Conservation (phyloP, 139 green algal genomes). For the Marvania coccoides region DNA sequence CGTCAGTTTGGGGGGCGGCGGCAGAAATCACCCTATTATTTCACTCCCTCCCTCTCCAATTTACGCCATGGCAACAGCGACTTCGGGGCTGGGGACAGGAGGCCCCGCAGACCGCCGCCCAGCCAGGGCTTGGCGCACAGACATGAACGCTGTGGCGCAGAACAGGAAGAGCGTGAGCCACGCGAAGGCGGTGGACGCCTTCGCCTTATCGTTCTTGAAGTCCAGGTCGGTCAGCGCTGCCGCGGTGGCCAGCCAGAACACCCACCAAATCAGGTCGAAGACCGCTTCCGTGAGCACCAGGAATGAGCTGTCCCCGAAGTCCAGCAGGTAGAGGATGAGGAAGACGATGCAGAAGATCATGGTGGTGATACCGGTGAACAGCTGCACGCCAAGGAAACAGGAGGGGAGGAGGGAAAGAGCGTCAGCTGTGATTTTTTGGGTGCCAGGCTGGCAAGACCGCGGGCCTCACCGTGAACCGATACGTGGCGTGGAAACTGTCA, state of each 20-base stretch:
- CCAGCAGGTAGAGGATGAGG: not conserved
- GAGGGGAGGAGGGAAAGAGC: not conserved
- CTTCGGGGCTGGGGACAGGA: too few relatives aligned
- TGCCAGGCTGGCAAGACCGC: not conserved
- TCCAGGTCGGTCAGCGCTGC: not conserved
- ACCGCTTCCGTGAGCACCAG: not conserved
- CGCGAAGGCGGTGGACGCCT: not conserved
- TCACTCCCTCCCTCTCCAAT: too few relatives aligned
- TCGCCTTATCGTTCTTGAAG: not conserved
- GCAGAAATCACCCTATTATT: too few relatives aligned
- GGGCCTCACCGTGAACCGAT: not conserved
- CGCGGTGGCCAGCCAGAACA: constrained; percentile 7
- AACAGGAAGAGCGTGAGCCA: constrained; percentile 2
- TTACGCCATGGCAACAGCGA: too few relatives aligned
- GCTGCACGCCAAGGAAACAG: not conserved
- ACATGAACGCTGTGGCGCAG: too few relatives aligned
- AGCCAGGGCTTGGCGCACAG: too few relatives aligned
- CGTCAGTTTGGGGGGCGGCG: too few relatives aligned
- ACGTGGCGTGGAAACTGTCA: not conserved
- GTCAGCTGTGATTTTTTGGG: not conserved
- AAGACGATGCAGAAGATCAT: constrained; percentile 10
- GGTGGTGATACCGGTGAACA: constrained; percentile 8
- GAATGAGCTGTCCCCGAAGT: not conserved
- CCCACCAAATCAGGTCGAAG: not conserved
- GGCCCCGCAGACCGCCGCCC: too few relatives aligned